Evolutionary conservation across 495 filamentous ascomycete genomes (phyloP), one percentile per base, ranked within the genome.

Genomic region (Podospora pseudoanserina): DNA sequence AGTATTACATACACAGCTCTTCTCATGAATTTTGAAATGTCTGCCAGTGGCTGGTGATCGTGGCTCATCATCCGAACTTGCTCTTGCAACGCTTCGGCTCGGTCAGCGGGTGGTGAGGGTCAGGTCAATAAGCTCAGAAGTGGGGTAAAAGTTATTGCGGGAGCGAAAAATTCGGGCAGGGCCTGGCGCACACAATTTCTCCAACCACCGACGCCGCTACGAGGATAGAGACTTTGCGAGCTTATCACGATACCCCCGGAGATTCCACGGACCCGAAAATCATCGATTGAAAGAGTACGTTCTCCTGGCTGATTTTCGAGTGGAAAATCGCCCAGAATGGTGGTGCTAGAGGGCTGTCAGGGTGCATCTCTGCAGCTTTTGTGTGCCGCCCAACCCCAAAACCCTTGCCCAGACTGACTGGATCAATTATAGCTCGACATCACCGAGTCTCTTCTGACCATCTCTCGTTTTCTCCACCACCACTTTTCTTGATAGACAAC

Each of bases 141-240:
- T 75, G 75, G 74, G 74, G 75, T 75, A 75, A 72, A 74, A 72
- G 66, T 75, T 76, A 73, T 72, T 76, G 72, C 72, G 74, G 71
- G 67, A 73, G 74, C 74, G 74, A 75, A 76, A 76, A 77, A 77
- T 75, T 71, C 70, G 61, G 61, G 68, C 70, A 71, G 66, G 72
- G 71, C 71, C 74, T 72, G 67, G 68, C 75, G 72, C 75, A 74
- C 75, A 77, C 72, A 77, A 77, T 73, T 77, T 77, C 73, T 77
- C 75, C 74, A 73, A 77, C 75, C 72, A 71, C 70, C 64, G 66
- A 74, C 70, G 65, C 67, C 70, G 53, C 64, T 69, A 63, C 67
- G 59, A 71, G 62, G 67, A 64, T 66, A 27, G 64, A 73, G 75
- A 70, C 71, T 72, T 77, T 69, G 67, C 69, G 71, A 70, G 72